These are phyloP conservation scores for Zizania latifolia DNA, from an alignment of 176 grass and related monocot species.

Conservation along the genomic window DNA sequence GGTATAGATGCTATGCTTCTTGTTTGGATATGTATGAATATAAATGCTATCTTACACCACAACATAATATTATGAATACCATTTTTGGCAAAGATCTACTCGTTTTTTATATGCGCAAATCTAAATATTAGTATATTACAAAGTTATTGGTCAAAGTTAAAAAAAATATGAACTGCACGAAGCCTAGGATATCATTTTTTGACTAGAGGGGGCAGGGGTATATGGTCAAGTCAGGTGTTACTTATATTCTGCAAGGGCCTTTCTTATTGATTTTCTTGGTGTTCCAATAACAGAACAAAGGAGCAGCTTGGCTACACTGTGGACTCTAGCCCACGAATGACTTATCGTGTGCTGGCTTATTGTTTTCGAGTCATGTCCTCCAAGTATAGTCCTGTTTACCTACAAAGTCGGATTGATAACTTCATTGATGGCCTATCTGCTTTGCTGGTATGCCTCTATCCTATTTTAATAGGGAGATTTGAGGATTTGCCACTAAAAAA, in stretches of 20 bases:
- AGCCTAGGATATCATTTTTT: conserved; percentile 8
- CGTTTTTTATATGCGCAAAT: not conserved
- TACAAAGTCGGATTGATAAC: conserved; percentile 81
- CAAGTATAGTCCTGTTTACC: conserved; percentile 68
- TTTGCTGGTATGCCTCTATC: conserved; percentile 67
- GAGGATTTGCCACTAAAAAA: too few species aligned
- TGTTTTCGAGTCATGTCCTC: conserved; percentile 89
- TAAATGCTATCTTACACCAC: not conserved
- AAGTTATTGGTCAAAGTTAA: not conserved
- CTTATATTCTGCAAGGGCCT: not conserved
- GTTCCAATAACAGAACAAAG: conserved; percentile 66
- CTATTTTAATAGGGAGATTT: too few species aligned
- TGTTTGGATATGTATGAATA: not conserved
- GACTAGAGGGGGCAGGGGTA: not conserved
- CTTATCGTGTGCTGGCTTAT: conserved; percentile 63
- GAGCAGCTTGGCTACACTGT: conserved; percentile 97
- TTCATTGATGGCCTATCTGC: conserved; percentile 62
- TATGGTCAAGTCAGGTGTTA: not conserved
- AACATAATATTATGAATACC: not conserved
- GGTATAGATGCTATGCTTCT: conserved; percentile 40
- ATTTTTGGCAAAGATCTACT: not conserved
- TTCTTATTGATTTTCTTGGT: conserved; percentile 24
- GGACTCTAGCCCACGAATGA: conserved; percentile 66
- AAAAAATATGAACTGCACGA: not conserved
- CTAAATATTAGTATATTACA: not conserved